A percentile compares a stretch with the other conserved stretches of the same genome.
phyloP scores from a whole-genome alignment of 2,329 filamentous ascomycete genomes.

The Sodiomyces alkalinus region DNA sequence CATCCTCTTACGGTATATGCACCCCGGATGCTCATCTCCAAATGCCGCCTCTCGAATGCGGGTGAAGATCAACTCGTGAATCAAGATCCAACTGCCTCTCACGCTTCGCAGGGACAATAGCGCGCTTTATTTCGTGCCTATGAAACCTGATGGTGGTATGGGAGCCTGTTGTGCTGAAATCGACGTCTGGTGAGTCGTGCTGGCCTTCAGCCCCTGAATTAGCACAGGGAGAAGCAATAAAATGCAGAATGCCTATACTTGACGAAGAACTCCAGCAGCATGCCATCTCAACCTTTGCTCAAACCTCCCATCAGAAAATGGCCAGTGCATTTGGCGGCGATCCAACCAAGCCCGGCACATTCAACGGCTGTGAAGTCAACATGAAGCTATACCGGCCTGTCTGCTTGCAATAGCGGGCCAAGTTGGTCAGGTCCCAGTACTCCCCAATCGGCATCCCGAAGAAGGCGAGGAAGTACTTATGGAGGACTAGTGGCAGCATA shows the following conservation, averaged over 20 bases:
- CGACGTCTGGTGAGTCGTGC: conserved; percentile 35
- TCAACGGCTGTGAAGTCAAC: conserved; percentile 43
- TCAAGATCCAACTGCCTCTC: too few relatives aligned
- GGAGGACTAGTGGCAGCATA: conserved; percentile 29
- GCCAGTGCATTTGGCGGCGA: conserved; percentile 33
- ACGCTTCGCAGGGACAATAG: too few relatives aligned
- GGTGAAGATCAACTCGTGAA: too few relatives aligned
- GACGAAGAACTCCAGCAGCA: conserved; percentile 19
- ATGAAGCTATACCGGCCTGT: conserved; percentile 43
- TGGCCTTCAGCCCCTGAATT: neutral
- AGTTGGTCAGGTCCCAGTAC: conserved; percentile 37
- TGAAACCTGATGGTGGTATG: conserved; percentile 39
- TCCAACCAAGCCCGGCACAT: conserved; percentile 35
- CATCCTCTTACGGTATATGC: too few relatives aligned
- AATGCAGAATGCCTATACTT: neutral
- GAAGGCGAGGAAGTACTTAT: conserved; percentile 30
- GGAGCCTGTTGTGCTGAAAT: conserved; percentile 45
- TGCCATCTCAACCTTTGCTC: neutral
- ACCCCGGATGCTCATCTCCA: too few relatives aligned
- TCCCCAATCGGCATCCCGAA: conserved; percentile 41
- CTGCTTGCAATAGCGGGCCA: conserved; percentile 36
- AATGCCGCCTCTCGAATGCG: too few relatives aligned
- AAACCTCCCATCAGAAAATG: conserved; percentile 18
- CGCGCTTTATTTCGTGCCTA: conserved; percentile 44
- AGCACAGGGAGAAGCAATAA: neutral